Base-by-base conservation (phyloP, 129 eudicot species). In the Cynara cardunculus region DNA sequence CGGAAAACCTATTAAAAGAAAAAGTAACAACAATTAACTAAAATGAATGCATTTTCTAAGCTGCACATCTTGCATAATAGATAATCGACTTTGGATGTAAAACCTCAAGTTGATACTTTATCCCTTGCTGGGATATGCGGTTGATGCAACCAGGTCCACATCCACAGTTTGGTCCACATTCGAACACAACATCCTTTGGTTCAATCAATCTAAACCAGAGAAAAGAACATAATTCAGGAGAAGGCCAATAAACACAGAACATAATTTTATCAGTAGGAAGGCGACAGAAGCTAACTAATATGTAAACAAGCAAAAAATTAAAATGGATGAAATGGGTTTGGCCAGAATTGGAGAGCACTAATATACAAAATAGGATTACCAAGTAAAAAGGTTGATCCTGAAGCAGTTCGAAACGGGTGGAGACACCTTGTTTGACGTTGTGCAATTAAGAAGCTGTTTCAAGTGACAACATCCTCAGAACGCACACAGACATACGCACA, bases 151-250 rank as follows among this genome's bases (percentile, higher is more conserved):
- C 66, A 10, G 86, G 86, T 82, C 84, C 89, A 61, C 89, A 86
- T 68, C 89, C 84, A 69, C 89, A 86, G 74, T 69, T 78, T 61
- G 89, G 89, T 41, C 89, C 89, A 74, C 89, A 86, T 82, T 86
- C 89, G 26, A 86, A 74, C 78, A 86, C 86, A 68, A 82, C 89
- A 82, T 86, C 89, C 83, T 82, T 82, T 18, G 89, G 81, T 74
- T 86, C 81, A 74, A 78, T 73, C 78, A 86, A 86, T 75, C 89
- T 86, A 72, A 19, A 78, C 9, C 4, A 35, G 64, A 39, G 13
- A 64, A 21, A 65, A 14, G 30, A 59, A 30, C 56, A 44, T 44
- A 44, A 44, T 44, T 44, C 9, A 41, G 46, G 46, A 39, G 46
- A 39, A 39, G 53, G 53, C 53, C 53, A 41, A 41, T 41, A 11